Evolutionary conservation across 805 yeast species (phyloP).

Genomic region (Vanderwaltozyma verrucispora): DNA sequence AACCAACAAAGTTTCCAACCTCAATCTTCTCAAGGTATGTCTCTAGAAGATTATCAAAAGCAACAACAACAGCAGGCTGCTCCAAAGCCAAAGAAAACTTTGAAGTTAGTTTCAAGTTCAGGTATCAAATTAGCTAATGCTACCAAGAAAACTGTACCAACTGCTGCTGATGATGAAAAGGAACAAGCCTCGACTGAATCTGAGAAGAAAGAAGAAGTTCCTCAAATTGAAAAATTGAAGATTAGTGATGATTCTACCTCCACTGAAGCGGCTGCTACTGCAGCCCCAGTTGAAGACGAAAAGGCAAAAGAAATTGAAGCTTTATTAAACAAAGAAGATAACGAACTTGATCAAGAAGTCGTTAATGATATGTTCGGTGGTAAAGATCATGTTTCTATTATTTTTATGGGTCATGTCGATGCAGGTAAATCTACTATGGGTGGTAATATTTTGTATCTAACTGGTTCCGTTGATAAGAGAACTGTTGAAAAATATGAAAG

Average conservation of each 20-base stretch:
- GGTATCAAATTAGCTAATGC: constrained; percentile 54
- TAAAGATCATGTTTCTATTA: constrained; percentile 92
- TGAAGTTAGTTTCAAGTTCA: constrained; percentile 56
- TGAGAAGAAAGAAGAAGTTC: constrained; percentile 9
- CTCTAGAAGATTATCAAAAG: constrained; percentile 66
- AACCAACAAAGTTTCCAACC: constrained; percentile 1
- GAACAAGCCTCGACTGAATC: too few relatives aligned
- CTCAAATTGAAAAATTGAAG: constrained; percentile 25
- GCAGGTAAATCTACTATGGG: constrained; percentile 99
- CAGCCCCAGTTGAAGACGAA: constrained; percentile 16
- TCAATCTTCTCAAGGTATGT: constrained; percentile 42
- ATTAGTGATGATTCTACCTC: constrained; percentile 24
- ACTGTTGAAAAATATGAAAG: constrained; percentile 96
- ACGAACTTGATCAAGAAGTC: constrained; percentile 73
- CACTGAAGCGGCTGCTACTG: constrained; percentile 31
- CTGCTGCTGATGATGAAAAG: constrained; percentile 24
- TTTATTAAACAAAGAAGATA: constrained; percentile 60
- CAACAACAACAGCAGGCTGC: constrained; percentile 28
- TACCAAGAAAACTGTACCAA: constrained; percentile 30
- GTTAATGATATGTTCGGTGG: constrained; percentile 93
- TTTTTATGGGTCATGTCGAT: constrained; percentile 99
- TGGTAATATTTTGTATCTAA: constrained; percentile 85
- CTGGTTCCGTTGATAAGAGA: constrained; percentile 98
- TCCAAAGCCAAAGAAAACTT: constrained; percentile 53
- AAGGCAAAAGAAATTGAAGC: constrained; percentile 37